phyloP scores from a whole-genome alignment of 164 flowering plant species.

The Vitis rupestris region DNA sequence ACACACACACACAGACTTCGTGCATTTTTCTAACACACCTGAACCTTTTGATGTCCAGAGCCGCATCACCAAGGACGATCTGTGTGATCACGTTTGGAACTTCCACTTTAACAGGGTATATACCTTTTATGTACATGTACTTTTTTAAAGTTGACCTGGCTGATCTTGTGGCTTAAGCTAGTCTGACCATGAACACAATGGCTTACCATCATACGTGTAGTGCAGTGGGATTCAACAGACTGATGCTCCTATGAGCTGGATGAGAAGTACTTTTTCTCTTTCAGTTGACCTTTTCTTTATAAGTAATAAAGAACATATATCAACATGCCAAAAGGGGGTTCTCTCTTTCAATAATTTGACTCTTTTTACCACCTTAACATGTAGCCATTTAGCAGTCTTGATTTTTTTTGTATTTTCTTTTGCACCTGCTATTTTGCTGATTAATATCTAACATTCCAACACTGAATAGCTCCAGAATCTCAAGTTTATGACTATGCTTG shows the following conservation, averaged over 20 bases:
- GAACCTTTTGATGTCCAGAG: slow-evolving; percentile 28
- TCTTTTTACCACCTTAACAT: too few relatives aligned
- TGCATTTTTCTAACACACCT: not conserved
- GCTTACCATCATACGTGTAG: not conserved
- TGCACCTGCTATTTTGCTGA: too few relatives aligned
- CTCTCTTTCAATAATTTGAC: too few relatives aligned
- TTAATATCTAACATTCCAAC: too few relatives aligned
- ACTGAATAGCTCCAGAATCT: too few relatives aligned
- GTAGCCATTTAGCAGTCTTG: too few relatives aligned
- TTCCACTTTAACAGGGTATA: slow-evolving; percentile 71
- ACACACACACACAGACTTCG: not conserved
- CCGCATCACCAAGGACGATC: slow-evolving; percentile 69
- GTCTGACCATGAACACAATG: not conserved
- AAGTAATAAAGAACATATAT: too few relatives aligned
- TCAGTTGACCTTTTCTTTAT: too few relatives aligned
- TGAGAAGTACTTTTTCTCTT: too few relatives aligned
- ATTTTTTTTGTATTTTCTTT: too few relatives aligned
- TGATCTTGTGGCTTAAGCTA: not conserved
- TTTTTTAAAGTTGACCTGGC: not conserved
- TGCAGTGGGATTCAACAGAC: not conserved
- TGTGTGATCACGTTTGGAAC: slow-evolving; percentile 83
- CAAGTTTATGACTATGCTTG: not conserved
- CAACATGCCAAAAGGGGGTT: too few relatives aligned
- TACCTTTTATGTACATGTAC: not conserved
- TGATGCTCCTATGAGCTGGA: not conserved